Evolutionary conservation across 768 basidiomycete species (phyloP).

Genomic region (Rhodotorula babjevae): DNA sequence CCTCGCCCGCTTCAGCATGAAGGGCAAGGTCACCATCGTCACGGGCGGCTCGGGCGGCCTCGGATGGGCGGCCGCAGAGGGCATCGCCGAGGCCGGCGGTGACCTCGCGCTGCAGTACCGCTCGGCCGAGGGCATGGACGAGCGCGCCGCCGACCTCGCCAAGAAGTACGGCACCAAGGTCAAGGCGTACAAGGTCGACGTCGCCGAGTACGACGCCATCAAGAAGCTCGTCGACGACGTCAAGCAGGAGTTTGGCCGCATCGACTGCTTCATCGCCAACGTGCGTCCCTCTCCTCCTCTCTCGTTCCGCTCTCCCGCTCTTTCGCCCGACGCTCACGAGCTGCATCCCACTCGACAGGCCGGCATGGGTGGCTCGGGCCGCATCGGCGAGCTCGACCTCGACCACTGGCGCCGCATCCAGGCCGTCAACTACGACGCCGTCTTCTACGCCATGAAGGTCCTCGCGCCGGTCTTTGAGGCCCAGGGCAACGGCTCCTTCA

Average conservation of each 20-base stretch:
- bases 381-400: constrained; percentile 22
- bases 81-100: constrained; percentile 38
- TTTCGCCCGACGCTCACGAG: too few relatives aligned
- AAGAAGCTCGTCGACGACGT: constrained; percentile 42
- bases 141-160: constrained; percentile 40
- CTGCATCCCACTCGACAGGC: too few relatives aligned
- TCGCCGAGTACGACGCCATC: constrained; percentile 39
- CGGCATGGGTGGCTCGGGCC: constrained; percentile 14
- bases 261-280: constrained; percentile 46
- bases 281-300: constrained; percentile 36
- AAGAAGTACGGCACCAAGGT: constrained; percentile 40
- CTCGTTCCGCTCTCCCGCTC: too few relatives aligned
- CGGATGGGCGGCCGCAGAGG: constrained; percentile 29
- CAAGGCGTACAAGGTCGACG: constrained; percentile 46
- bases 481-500: constrained; percentile 40
- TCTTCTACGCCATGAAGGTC: constrained; percentile 33
- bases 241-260: constrained; percentile 42
- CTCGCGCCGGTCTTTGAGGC: constrained; percentile 38
- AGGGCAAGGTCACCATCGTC: constrained; percentile 30
- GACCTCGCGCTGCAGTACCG: constrained; percentile 45
- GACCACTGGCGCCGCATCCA: constrained; percentile 24
- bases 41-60: constrained; percentile 32
- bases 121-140: constrained; percentile 39
- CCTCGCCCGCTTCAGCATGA: constrained; percentile 29
- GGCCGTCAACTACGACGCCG: constrained; percentile 12